phyloP scores from a whole-genome alignment of 2,329 filamentous ascomycete species.

The Fusarium abutilonis region DNA sequence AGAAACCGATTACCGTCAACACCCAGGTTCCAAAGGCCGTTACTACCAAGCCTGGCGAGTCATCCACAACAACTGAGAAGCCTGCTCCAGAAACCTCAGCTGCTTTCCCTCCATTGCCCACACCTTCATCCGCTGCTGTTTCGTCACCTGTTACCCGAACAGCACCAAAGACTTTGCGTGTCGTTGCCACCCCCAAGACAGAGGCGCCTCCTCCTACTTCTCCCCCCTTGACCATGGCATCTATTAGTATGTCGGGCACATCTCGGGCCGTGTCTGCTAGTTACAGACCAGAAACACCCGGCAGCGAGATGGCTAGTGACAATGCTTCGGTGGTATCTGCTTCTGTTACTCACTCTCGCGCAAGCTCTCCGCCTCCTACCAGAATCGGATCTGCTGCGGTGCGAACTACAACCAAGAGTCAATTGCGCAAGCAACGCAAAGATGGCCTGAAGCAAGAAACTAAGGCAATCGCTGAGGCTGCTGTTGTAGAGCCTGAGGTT shows the following conservation, averaged over 20 bases:
- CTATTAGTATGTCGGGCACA: constrained; percentile 44
- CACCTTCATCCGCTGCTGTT: constrained; percentile 56
- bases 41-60: constrained; percentile 47
- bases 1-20: constrained; percentile 56
- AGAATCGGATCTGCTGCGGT: constrained; percentile 76
- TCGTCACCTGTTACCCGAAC: constrained; percentile 62
- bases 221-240: constrained; percentile 46
- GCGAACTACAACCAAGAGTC: constrained; percentile 77
- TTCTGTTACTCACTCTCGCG: constrained; percentile 73
- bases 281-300: constrained; percentile 75
- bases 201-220: constrained; percentile 61
- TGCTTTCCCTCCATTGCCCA: constrained; percentile 62
- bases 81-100: constrained; percentile 47
- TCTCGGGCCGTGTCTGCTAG: constrained; percentile 47
- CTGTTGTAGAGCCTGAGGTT: constrained; percentile 64
- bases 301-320: constrained; percentile 79
- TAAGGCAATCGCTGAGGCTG: constrained; percentile 60
- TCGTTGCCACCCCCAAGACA: constrained; percentile 72
- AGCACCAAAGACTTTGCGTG: constrained; percentile 72
- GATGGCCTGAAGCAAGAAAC: constrained; percentile 73
- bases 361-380: constrained; percentile 73
- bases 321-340: constrained; percentile 78
- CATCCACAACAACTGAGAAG: constrained; percentile 47
- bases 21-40: constrained; percentile 58
- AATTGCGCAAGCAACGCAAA: constrained; percentile 79